Evolutionary conservation across 1,284 basidiomycete species (phyloP), one percentile per base, ranked within the genome.

Genomic region (Termitomyces sp.): DNA sequence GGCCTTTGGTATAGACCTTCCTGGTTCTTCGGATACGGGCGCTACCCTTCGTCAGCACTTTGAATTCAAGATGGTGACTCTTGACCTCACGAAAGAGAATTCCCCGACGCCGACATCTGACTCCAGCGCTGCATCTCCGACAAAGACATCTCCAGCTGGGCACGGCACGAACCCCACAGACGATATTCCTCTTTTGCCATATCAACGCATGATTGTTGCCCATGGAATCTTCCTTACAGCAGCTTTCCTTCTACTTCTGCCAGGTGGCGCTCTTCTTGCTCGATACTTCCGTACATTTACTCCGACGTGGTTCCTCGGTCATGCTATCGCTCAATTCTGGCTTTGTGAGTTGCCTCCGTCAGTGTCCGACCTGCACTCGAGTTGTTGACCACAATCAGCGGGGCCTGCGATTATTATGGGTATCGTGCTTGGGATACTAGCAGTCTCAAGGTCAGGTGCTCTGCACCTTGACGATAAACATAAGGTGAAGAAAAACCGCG

Each of bases 191-290:
- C 60, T 71, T 19, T 61, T 64, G 45, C 68, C 67, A 5, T 75
- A 71, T 56, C 72, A 79, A 63, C 69, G 72, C 56, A 59, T 74
- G 48, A 70, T 84, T 34, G 64, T 84, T 42, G 78, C 81, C 1
- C 84, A 86, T 66, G 82, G 76, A 1, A 69, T 79, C 31, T 70
- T 82, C 54, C 79, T 76, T 44, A 70, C 71, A 5, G 50, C 82
- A 26, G 84, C 79, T 0, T 84, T 84, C 61, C 68, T 86, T 55
- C 45, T 86, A 6, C 66, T 88, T 34, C 69, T 87, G 0, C 86
- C 86, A 2, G 64, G 71, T 19, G 85, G 83, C 4, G 79, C 78
- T 1, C 69, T 89, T 31, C 60, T 86, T 24, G 83, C 81, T 1
- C 74, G 86, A 34, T 82, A 78, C 59, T 69, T 80, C 21, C 71